phyloP scores from a whole-genome alignment of 176 grass and related monocot species.

The Oryza meridionalis region DNA sequence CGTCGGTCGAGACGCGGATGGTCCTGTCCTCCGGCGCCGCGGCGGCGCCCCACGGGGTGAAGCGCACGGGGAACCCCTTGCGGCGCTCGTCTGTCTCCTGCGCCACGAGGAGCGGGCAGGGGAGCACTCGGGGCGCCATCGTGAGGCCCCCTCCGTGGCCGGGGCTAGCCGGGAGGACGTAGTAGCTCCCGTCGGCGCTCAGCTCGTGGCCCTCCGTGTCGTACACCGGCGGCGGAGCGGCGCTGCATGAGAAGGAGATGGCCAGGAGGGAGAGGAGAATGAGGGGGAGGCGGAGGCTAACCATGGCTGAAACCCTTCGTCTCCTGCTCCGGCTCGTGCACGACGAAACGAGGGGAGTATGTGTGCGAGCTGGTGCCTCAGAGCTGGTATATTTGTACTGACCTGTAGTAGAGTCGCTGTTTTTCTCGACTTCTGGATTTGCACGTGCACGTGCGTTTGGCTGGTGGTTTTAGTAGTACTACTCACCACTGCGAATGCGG shows the following conservation, averaged over 20 bases:
- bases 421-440: background rate
- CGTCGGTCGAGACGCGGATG: slow-evolving; percentile 46
- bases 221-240: slow-evolving; percentile 16
- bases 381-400: slow-evolving; percentile 29
- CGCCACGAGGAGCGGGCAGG: slow-evolving; percentile 60
- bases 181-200: slow-evolving; percentile 42
- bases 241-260: slow-evolving; percentile 24
- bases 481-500: too few relatives aligned
- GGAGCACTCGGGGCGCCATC: slow-evolving; percentile 3
- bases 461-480: too few relatives aligned
- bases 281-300: background rate
- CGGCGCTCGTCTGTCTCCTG: slow-evolving; percentile 43
- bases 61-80: slow-evolving; percentile 42
- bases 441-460: background rate
- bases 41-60: slow-evolving; percentile 4
- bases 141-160: slow-evolving; percentile 53
- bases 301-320: slow-evolving; percentile 1
- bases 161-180: slow-evolving; percentile 42
- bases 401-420: background rate
- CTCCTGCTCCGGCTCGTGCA: background rate
- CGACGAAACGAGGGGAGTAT: background rate
- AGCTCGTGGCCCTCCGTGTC: slow-evolving; percentile 49
- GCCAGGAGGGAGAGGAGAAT: slow-evolving; percentile 21
- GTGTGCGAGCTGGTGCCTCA: background rate
- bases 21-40: background rate